phyloP scores from a whole-genome alignment of 176 grass and related monocot genomes.

The Oryza glaberrima region DNA sequence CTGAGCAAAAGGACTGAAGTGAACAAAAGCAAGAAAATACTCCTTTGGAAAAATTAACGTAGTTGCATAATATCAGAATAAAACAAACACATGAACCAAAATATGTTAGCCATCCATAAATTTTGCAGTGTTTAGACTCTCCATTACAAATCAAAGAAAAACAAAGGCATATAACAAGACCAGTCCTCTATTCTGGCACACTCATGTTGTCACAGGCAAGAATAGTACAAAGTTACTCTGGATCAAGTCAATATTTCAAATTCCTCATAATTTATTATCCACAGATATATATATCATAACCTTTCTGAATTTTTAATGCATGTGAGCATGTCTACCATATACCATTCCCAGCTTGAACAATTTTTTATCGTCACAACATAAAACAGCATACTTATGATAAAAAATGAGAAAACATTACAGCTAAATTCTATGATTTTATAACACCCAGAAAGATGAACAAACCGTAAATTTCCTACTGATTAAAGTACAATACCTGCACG shows the following conservation, averaged over 20 bases:
- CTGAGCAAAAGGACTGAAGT: conserved; percentile 43
- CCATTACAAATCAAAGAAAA: background rate
- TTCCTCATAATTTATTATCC: background rate
- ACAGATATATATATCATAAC: background rate
- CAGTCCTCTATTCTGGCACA: background rate
- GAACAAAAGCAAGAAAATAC: conserved; percentile 18
- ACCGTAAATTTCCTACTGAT: background rate
- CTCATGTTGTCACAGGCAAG: no score
- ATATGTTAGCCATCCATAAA: background rate
- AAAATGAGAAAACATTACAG: background rate
- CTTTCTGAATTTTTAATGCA: background rate
- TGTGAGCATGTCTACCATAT: background rate
- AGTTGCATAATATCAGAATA: conserved; percentile 8
- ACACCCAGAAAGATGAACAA: background rate
- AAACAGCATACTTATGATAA: background rate
- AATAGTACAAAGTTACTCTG: background rate
- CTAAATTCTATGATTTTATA: background rate
- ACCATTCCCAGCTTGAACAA: background rate
- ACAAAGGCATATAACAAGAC: background rate
- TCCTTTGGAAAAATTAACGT: background rate
- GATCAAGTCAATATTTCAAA: background rate
- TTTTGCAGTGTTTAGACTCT: background rate
- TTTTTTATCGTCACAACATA: background rate
- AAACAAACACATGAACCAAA: background rate
- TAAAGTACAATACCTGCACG: conserved; percentile 68